Conservation (phyloP, 495 filamentous ascomycete species). For the Aspergillus leporis region DNA sequence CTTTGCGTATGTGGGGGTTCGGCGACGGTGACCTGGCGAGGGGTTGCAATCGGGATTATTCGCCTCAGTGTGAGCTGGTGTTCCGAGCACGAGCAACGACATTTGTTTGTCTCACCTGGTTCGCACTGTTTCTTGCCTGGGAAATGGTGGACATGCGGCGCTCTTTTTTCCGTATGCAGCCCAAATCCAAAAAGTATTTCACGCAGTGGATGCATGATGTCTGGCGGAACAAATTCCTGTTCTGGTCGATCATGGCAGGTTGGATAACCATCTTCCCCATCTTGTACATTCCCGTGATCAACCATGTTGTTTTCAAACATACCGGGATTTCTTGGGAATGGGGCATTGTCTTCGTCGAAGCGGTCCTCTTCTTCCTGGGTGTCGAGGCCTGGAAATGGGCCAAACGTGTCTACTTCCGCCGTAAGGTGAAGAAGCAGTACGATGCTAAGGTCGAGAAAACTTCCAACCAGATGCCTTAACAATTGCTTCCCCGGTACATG, state of each 20-base stretch:
- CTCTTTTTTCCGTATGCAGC: conserved; percentile 68
- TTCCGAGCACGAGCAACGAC: conserved; percentile 72
- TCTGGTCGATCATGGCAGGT: conserved; percentile 65
- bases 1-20: conserved; percentile 64
- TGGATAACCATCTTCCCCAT: conserved; percentile 74
- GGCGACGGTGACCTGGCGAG: conserved; percentile 63
- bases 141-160: conserved; percentile 69
- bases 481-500: conserved; percentile 27
- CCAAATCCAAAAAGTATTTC: conserved; percentile 49
- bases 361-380: conserved; percentile 57
- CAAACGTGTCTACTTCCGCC: conserved; percentile 51
- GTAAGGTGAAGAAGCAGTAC: too few species aligned
- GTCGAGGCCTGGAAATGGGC: conserved; percentile 64
- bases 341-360: conserved; percentile 55
- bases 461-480: conserved; percentile 17
- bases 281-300: conserved; percentile 71
- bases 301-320: conserved; percentile 66
- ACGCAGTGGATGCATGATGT: conserved; percentile 62
- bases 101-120: conserved; percentile 74
- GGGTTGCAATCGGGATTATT: conserved; percentile 66
- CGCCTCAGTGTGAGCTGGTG: conserved; percentile 72
- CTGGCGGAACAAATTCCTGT: conserved; percentile 72
- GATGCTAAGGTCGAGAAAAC: conserved; percentile 4
- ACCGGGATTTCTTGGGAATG: conserved; percentile 66
- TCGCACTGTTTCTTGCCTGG: conserved; percentile 73